Percentiles rank a stretch among this genome's conserved stretches.
phyloP scores from a whole-genome alignment of 768 basidiomycete species.

The Cubamyces lactineus region DNA sequence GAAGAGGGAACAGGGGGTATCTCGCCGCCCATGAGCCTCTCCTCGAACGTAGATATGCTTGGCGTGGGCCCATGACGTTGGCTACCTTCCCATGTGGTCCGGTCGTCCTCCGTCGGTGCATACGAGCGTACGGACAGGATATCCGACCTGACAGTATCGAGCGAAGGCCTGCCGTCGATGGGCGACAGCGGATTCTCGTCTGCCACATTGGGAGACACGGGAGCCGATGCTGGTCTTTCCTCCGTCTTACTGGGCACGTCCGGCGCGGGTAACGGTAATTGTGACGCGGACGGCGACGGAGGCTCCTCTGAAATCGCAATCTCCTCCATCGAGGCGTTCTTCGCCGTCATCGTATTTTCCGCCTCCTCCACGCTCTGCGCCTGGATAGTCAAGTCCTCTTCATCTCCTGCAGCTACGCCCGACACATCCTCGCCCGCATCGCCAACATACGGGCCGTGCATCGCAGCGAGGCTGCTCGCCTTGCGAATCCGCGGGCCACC shows the following conservation, averaged over 20 bases:
- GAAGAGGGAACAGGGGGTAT: conserved; percentile 43
- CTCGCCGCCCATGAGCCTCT: conserved; percentile 57
- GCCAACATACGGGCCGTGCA: conserved; percentile 40
- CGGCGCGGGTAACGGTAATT: background rate
- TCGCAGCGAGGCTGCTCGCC: conserved; percentile 40
- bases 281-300: background rate
- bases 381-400: conserved; percentile 67
- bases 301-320: conserved; percentile 19
- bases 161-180: conserved; percentile 28
- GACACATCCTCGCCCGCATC: conserved; percentile 48
- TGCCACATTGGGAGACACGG: conserved; percentile 2
- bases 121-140: conserved; percentile 56
- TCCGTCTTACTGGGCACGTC: background rate
- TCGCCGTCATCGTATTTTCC: conserved; percentile 22
- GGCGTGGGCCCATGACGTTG: conserved; percentile 34
- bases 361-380: conserved; percentile 42
- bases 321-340: conserved; percentile 7
- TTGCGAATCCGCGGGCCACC: conserved; percentile 36
- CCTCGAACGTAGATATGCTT: conserved; percentile 44
- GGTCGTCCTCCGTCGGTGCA: conserved; percentile 52
- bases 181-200: conserved; percentile 43
- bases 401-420: conserved; percentile 45
- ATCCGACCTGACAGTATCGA: conserved; percentile 41
- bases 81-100: conserved; percentile 63
- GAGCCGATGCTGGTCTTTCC: background rate